Conservation (phyloP, 352 stramenopile species). For the Phytophthora cryptogea region DNA sequence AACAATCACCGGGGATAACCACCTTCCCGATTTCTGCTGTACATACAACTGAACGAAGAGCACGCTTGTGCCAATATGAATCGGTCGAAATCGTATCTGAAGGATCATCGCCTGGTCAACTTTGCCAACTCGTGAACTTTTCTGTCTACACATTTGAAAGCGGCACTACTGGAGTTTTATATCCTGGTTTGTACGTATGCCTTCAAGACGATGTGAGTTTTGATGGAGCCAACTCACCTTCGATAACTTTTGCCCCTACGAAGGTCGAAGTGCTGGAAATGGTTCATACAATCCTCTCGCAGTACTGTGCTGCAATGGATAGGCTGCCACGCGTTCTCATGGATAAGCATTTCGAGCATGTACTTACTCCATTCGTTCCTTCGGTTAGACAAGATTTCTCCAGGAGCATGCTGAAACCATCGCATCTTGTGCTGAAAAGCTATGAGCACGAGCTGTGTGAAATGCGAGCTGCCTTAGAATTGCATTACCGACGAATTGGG, state of each 20-base stretch:
- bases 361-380: constrained; percentile 50
- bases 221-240: constrained; percentile 16
- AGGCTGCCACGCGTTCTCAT: constrained; percentile 38
- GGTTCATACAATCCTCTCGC: constrained; percentile 44
- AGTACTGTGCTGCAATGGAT: constrained; percentile 56
- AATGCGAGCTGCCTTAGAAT: constrained; percentile 37
- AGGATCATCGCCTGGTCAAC: background rate
- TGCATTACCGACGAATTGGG: constrained; percentile 38
- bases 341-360: constrained; percentile 31
- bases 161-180: background rate
- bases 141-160: constrained; percentile 1
- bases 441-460: constrained; percentile 19
- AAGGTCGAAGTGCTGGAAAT: constrained; percentile 46
- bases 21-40: background rate
- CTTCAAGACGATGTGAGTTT: constrained; percentile 32
- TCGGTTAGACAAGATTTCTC: constrained; percentile 27
- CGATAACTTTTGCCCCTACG: constrained; percentile 34
- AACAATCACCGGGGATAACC: background rate
- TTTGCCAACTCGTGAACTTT: constrained; percentile 10
- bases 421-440: constrained; percentile 29
- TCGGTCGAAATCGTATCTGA: background rate
- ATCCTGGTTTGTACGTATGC: constrained; percentile 31
- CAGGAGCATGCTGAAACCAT: constrained; percentile 31
- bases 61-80: constrained; percentile 4
- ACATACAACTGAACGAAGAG: background rate